These are phyloP conservation scores for Hypoxylon sp. DNA, from an alignment of 2,329 filamentous ascomycete genomes.

Conservation along the genomic window DNA sequence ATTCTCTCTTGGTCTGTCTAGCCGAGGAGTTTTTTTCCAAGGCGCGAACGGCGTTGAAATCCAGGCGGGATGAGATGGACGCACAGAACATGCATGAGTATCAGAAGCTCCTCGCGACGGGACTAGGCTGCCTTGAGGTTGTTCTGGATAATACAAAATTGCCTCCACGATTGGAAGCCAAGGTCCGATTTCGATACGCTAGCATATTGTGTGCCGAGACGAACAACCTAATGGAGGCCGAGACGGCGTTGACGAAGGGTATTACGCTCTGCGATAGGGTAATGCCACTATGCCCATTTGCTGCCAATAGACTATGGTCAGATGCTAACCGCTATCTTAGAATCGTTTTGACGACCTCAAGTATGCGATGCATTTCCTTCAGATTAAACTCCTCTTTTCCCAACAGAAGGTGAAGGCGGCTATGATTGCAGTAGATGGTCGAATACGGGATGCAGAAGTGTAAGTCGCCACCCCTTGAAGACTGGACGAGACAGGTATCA, in stretches of 20 bases:
- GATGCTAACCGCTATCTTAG: slow-evolving; percentile 48
- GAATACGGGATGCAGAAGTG: slow-evolving; percentile 73
- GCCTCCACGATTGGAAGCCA: slow-evolving; percentile 72
- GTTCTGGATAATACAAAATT: slow-evolving; percentile 69
- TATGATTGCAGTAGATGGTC: slow-evolving; percentile 73
- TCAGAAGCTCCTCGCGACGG: slow-evolving; percentile 75
- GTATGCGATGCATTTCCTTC: slow-evolving; percentile 78
- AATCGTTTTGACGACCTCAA: slow-evolving; percentile 71
- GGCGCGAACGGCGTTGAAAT: slow-evolving; percentile 64
- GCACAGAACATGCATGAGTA: slow-evolving; percentile 68
- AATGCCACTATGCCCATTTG: slow-evolving; percentile 26
- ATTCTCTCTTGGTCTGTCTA: slow-evolving; percentile 71
- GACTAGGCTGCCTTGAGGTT: slow-evolving; percentile 75
- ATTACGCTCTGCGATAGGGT: slow-evolving; percentile 74
- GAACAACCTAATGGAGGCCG: slow-evolving; percentile 76
- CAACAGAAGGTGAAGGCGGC: slow-evolving; percentile 76
- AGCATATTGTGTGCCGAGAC: slow-evolving; percentile 77
- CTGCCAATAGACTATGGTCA: background rate
- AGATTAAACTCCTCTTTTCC: slow-evolving; percentile 71
- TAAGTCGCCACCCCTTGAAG: slow-evolving; percentile 49
- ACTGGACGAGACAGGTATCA: slow-evolving; percentile 2
- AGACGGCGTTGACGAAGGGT: slow-evolving; percentile 75
- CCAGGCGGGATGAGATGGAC: slow-evolving; percentile 59
- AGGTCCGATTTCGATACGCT: slow-evolving; percentile 74
- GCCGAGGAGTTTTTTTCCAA: slow-evolving; percentile 78